phyloP scores from a whole-genome alignment of 441 rosid genomes.

The Eruca vesicaria region DNA sequence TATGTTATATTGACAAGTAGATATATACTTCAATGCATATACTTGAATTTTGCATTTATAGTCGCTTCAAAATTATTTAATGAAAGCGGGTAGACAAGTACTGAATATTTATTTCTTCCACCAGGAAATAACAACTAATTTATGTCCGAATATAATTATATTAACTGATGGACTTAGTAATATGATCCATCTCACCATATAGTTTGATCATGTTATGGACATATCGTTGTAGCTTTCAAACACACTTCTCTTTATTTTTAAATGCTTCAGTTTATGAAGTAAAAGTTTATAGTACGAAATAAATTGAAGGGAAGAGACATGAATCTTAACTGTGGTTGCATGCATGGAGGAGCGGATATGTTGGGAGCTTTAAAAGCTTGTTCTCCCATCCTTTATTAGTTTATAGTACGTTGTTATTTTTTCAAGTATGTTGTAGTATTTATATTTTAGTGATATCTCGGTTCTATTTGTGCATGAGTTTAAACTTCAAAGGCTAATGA shows the following conservation, averaged over 20 bases:
- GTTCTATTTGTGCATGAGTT: background rate
- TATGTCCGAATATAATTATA: conserved; percentile 19
- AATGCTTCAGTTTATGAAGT: conserved; percentile 15
- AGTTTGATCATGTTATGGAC: background rate
- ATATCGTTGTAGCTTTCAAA: conserved; percentile 13
- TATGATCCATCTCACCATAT: conserved; percentile 19
- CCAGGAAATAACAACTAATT: conserved; percentile 34
- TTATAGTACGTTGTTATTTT: background rate
- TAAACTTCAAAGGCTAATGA: background rate
- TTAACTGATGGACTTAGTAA: background rate
- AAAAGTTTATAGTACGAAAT: conserved; percentile 9
- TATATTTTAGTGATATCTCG: background rate
- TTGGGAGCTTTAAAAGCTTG: conserved; percentile 50
- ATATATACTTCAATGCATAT: conserved; percentile 39
- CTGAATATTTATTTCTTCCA: conserved; percentile 29
- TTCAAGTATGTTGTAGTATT: background rate
- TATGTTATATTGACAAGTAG: conserved; percentile 19
- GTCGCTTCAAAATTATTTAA: conserved; percentile 54
- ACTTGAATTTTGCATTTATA: conserved; percentile 66
- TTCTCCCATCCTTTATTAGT: background rate
- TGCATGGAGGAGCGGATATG: conserved; percentile 32
- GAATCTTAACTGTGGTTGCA: conserved; percentile 27
- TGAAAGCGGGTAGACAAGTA: conserved; percentile 60
- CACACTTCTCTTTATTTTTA: background rate
- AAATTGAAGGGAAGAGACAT: conserved; percentile 13